Conservation (phyloP, 345 rosid species). For the Lepidium sativum region DNA sequence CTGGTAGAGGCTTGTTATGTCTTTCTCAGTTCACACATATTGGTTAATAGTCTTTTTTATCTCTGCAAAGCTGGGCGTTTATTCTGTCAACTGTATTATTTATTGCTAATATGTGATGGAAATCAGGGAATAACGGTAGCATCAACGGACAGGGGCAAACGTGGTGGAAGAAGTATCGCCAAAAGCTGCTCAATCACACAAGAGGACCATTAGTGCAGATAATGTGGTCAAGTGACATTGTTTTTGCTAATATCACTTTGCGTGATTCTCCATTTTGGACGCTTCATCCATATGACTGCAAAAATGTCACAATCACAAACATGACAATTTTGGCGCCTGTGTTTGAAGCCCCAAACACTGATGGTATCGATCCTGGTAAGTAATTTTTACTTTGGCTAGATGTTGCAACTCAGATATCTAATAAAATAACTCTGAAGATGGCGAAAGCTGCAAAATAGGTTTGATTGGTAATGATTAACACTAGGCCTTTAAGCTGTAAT, state of each 20-base stretch:
- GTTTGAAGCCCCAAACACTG: conserved; percentile 80
- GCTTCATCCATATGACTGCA: conserved; percentile 91
- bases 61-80: not conserved
- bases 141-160: conserved; percentile 82
- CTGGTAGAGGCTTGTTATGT: not conserved
- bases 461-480: not conserved
- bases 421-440: not conserved
- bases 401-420: not conserved
- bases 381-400: not conserved
- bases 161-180: conserved; percentile 88
- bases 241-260: conserved; percentile 64
- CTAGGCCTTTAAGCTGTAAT: not conserved
- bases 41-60: not conserved
- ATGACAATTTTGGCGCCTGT: conserved; percentile 77
- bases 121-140: conserved; percentile 80
- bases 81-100: not conserved
- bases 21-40: not conserved
- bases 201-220: conserved; percentile 90
- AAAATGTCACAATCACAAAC: conserved; percentile 61
- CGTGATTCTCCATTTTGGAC: conserved; percentile 97
- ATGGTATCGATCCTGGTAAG: conserved; percentile 96
- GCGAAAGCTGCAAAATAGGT: not conserved
- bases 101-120: not conserved
- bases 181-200: conserved; percentile 80
- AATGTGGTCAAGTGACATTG: conserved; percentile 78